These are phyloP conservation scores for Ichthyophthirius multifiliis DNA, from an alignment of 169 alveolate genomes.

Conservation along the genomic window DNA sequence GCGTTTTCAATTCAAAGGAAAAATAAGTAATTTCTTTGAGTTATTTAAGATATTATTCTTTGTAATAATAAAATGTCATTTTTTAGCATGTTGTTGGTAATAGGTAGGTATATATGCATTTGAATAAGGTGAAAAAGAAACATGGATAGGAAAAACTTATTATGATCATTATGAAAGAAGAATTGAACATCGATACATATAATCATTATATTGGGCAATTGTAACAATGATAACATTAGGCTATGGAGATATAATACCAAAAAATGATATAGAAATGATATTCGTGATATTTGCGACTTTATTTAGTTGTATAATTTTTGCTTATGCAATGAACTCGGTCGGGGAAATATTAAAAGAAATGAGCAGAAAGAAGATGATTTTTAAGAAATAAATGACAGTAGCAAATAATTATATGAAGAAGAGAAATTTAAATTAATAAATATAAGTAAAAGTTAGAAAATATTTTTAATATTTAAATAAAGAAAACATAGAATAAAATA, in stretches of 20 bases:
- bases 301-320: slow-evolving; percentile 4
- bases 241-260: slow-evolving; percentile 14
- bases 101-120: not conserved
- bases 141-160: not conserved
- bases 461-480: slow-evolving; percentile 1
- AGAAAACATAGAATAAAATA: slow-evolving; percentile 1
- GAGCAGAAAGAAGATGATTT: not conserved
- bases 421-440: not conserved
- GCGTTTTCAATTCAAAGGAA: not conserved
- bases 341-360: slow-evolving; percentile 8
- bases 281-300: slow-evolving; percentile 6
- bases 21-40: not conserved
- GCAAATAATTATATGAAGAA: not conserved
- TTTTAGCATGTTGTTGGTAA: not conserved
- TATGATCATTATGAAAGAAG: not conserved
- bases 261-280: not conserved
- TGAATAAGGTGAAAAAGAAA: not conserved
- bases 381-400: not conserved
- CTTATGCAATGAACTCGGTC: not conserved
- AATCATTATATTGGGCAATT: not conserved
- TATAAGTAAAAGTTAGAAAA: not conserved
- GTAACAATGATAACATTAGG: slow-evolving; percentile 17
- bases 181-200: not conserved
- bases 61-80: not conserved
- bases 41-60: not conserved